phyloP scores from a whole-genome alignment of 179 eudicot species.

The Silene coronaria region DNA sequence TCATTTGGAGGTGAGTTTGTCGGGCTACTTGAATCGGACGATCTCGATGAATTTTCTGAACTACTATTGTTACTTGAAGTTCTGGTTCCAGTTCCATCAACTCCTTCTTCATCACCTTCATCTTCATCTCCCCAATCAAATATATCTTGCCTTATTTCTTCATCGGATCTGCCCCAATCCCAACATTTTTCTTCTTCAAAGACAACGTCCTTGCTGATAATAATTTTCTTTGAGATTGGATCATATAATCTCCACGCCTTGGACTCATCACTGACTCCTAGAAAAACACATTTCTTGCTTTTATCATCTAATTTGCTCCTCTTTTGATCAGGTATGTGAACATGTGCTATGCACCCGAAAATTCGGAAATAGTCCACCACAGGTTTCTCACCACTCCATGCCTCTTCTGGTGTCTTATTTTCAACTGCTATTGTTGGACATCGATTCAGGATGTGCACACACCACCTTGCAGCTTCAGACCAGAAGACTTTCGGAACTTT shows the following conservation, averaged over 20 bases:
- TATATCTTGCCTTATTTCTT: conserved; percentile 13
- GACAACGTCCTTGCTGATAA: conserved; percentile 5
- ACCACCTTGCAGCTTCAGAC: conserved; percentile 8
- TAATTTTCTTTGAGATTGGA: conserved; percentile 14
- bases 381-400: neutral
- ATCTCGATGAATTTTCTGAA: too few relatives aligned
- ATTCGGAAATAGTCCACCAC: neutral
- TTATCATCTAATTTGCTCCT: conserved; percentile 20
- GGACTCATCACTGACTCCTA: conserved; percentile 18
- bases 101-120: too few relatives aligned
- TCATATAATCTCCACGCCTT: conserved; percentile 18
- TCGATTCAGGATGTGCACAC: neutral
- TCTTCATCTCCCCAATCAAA: conserved; percentile 8
- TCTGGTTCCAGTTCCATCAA: too few relatives aligned
- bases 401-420: conserved; percentile 4
- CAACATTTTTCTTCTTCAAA: conserved; percentile 18
- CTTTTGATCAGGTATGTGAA: neutral
- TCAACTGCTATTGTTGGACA: neutral
- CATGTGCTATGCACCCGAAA: neutral
- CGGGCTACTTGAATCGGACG: too few relatives aligned
- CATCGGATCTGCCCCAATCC: conserved; percentile 19
- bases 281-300: conserved; percentile 15
- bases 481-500: conserved; percentile 1
- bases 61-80: too few relatives aligned
- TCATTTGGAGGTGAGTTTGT: too few relatives aligned